phyloP scores from a whole-genome alignment of 2,329 filamentous ascomycete genomes.

The Trichoderma sp. region DNA sequence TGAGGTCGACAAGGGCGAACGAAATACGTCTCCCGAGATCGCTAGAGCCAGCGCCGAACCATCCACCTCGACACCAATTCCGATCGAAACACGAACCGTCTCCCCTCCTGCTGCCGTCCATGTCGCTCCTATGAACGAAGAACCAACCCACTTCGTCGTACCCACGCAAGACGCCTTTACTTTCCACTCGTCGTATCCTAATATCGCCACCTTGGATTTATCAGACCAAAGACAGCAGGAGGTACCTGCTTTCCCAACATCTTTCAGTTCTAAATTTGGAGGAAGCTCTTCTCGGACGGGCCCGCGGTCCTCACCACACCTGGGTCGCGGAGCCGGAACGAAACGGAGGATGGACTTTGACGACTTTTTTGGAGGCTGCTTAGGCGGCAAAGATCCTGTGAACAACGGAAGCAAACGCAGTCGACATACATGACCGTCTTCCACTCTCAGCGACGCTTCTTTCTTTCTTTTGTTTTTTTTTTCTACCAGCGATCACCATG shows the following conservation, averaged over 20 bases:
- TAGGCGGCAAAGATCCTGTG: constrained; percentile 61
- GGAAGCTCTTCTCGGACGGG: constrained; percentile 26
- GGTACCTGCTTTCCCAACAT: constrained; percentile 28
- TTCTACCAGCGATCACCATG: constrained; percentile 17
- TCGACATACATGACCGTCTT: constrained; percentile 41
- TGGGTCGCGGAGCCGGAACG: constrained; percentile 64
- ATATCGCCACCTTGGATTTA: constrained; percentile 59
- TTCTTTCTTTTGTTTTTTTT: neutral
- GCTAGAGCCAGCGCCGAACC: constrained; percentile 46
- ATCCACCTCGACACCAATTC: constrained; percentile 27
- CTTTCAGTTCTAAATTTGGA: constrained; percentile 31
- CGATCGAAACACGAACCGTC: constrained; percentile 26
- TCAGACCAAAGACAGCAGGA: constrained; percentile 50
- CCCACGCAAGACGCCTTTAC: constrained; percentile 63
- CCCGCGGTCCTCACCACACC: constrained; percentile 36
- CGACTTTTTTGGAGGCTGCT: constrained; percentile 70
- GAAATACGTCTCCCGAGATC: constrained; percentile 56
- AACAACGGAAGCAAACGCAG: constrained; percentile 49
- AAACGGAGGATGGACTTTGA: constrained; percentile 72
- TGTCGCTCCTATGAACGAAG: constrained; percentile 28
- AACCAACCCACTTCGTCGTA: constrained; percentile 43
- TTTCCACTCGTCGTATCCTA: constrained; percentile 64
- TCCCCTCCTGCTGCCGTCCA: constrained; percentile 27
- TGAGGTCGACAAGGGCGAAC: constrained; percentile 62
- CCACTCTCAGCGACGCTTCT: neutral